These are phyloP conservation scores for Fusarium clavum DNA, from an alignment of 2,329 filamentous ascomycete genomes.

Conservation along the genomic window DNA sequence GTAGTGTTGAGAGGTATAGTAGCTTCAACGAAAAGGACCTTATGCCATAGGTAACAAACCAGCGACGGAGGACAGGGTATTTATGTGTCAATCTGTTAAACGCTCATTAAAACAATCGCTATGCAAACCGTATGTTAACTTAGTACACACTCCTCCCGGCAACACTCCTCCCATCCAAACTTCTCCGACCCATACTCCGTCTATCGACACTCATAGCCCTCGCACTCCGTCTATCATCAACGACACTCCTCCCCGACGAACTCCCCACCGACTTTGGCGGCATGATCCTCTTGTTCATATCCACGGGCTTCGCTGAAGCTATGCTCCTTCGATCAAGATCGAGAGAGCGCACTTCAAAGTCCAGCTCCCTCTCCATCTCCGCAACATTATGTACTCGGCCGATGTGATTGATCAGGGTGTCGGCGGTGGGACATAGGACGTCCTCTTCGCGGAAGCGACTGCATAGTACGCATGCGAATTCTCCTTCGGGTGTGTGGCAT, in stretches of 20 bases:
- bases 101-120: constrained; percentile 11
- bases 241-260: background rate
- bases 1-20: too few relatives aligned
- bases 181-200: constrained; percentile 13
- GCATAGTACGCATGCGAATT: constrained; percentile 42
- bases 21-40: too few relatives aligned
- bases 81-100: background rate
- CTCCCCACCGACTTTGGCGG: constrained; percentile 7
- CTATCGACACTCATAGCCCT: constrained; percentile 29
- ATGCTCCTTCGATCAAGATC: constrained; percentile 19
- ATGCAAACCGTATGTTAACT: constrained; percentile 2
- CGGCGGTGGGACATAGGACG: constrained; percentile 33
- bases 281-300: constrained; percentile 22
- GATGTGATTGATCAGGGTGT: constrained; percentile 38
- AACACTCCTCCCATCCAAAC: background rate
- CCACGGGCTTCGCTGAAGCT: background rate
- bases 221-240: background rate
- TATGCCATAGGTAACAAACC: too few relatives aligned
- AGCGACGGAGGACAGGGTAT: background rate
- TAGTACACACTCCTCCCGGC: background rate
- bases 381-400: constrained; percentile 30
- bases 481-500: constrained; percentile 41
- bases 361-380: constrained; percentile 40
- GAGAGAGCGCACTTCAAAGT: constrained; percentile 32
- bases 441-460: constrained; percentile 37